Evolutionary conservation across 75 land plant species (phyloP).

Genomic region (Sequoiadendron giganteum): DNA sequence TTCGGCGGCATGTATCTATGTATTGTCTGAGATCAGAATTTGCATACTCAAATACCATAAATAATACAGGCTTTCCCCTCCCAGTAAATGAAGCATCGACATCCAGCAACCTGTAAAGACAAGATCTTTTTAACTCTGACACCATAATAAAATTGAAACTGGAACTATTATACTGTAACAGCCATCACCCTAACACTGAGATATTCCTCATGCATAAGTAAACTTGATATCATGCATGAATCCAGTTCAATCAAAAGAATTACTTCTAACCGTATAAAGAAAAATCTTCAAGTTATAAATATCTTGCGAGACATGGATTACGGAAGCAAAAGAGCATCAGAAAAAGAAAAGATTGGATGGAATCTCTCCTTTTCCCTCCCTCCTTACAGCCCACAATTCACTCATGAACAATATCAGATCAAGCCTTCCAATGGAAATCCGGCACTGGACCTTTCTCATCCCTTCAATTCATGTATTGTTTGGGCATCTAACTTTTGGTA

Average conservation of each 20-base stretch:
- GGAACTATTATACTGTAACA: background rate
- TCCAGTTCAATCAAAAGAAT: background rate
- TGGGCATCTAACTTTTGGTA: too few relatives aligned
- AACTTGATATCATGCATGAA: background rate
- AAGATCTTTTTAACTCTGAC: background rate
- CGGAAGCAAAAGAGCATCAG: background rate
- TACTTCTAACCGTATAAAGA: background rate
- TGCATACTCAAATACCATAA: conserved; percentile 39
- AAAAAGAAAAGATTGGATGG: background rate
- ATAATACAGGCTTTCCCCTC: conserved; percentile 24
- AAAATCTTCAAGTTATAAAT: background rate
- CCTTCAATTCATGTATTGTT: too few relatives aligned
- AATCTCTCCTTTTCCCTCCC: background rate
- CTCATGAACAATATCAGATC: too few relatives aligned
- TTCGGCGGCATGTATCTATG: conserved; percentile 27
- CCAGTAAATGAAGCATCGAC: background rate
- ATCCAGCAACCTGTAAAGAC: conserved; percentile 7
- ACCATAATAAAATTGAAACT: background rate
- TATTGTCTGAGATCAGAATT: conserved; percentile 42
- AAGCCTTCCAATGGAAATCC: too few relatives aligned
- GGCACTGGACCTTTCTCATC: too few relatives aligned
- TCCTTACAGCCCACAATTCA: too few relatives aligned
- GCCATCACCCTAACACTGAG: background rate
- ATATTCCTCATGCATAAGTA: background rate
- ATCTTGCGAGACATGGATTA: background rate